Conservation (phyloP, 1,139 yeast genomes). For the Debaryomyces robertsiae region DNA sequence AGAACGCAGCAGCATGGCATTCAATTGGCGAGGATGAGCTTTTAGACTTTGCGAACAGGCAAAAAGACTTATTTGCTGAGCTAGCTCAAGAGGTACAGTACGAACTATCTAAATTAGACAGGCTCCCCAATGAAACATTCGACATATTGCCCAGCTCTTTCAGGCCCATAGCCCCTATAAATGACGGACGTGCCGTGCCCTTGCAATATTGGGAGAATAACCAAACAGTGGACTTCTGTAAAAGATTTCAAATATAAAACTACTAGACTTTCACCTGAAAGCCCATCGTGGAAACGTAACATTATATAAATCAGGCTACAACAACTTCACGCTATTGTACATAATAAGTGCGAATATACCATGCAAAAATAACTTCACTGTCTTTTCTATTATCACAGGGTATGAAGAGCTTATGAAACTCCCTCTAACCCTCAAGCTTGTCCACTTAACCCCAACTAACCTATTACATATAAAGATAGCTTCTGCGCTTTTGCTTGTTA, state of each 20-base stretch:
- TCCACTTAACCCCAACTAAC: too few species aligned
- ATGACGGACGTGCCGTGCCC: slow-evolving; percentile 17
- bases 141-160: slow-evolving; percentile 29
- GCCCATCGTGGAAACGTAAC: not conserved
- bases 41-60: slow-evolving; percentile 13
- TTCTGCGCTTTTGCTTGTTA: too few species aligned
- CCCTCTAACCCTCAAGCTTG: too few species aligned
- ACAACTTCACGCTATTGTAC: too few species aligned
- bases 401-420: too few species aligned
- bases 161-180: slow-evolving; percentile 32
- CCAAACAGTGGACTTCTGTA: slow-evolving; percentile 38
- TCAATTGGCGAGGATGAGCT: slow-evolving; percentile 6
- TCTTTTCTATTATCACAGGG: too few species aligned
- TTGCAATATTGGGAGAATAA: slow-evolving; percentile 39
- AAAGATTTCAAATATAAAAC: slow-evolving; percentile 26
- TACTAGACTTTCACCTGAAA: not conserved
- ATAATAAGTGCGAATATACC: too few species aligned
- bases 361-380: too few species aligned
- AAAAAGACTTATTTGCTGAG: slow-evolving; percentile 20
- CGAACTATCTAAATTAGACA: slow-evolving; percentile 22
- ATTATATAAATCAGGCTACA: too few species aligned
- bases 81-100: slow-evolving; percentile 24
- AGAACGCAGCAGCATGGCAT: slow-evolving; percentile 16
- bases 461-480: too few species aligned
- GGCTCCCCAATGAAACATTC: slow-evolving; percentile 17